Evolutionary conservation across 1,284 basidiomycete genomes (phyloP).

Genomic region (Fomitopsis schrenkii): DNA sequence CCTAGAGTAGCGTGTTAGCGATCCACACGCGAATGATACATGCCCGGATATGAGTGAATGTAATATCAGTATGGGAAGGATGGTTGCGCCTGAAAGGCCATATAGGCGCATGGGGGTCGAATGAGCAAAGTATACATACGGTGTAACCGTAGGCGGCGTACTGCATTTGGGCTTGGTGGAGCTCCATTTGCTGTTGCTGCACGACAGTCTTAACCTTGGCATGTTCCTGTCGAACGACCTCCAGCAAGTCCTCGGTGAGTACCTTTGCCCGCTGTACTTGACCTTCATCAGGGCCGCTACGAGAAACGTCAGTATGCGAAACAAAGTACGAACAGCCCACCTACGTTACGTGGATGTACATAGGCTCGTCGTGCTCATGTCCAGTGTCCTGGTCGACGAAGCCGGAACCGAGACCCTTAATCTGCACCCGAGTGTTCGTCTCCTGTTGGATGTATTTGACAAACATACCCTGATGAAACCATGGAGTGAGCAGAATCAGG

Average conservation of each 20-base stretch:
- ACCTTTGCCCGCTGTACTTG: slow-evolving; percentile 86
- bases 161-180: slow-evolving; percentile 75
- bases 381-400: slow-evolving; percentile 96
- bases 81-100: slow-evolving; percentile 6
- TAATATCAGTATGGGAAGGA: not conserved
- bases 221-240: slow-evolving; percentile 83
- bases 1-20: slow-evolving; percentile 35
- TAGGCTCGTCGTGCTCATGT: slow-evolving; percentile 85
- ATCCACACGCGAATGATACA: slow-evolving; percentile 22
- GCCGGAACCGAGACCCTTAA: slow-evolving; percentile 93
- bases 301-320: slow-evolving; percentile 4
- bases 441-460: slow-evolving; percentile 99
- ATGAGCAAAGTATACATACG: slow-evolving; percentile 42
- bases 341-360: slow-evolving; percentile 93
- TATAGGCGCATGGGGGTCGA: slow-evolving; percentile 12
- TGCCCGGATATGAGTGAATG: slow-evolving; percentile 18
- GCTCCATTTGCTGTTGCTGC: slow-evolving; percentile 75
- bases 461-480: slow-evolving; percentile 75
- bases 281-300: slow-evolving; percentile 82
- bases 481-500: not conserved
- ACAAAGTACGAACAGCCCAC: not conserved
- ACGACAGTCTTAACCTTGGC: slow-evolving; percentile 67
- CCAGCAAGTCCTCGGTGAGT: slow-evolving; percentile 84
- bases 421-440: slow-evolving; percentile 96
- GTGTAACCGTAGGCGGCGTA: slow-evolving; percentile 69